These are phyloP conservation scores for Nyssa sinensis DNA, from an alignment of 148 eudicot species.

Conservation along the genomic window DNA sequence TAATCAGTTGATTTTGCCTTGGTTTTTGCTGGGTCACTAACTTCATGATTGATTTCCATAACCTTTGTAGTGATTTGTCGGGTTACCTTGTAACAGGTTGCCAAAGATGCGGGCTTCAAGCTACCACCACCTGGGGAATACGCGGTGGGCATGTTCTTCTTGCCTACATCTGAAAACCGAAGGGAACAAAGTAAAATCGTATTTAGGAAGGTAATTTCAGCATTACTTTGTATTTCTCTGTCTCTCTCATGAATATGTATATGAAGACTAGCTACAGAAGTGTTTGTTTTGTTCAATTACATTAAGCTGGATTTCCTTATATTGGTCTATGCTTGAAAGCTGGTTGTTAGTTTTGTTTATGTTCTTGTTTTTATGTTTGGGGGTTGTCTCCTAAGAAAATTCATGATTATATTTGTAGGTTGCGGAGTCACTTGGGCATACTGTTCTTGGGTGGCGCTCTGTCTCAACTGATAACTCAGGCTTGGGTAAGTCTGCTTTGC, in stretches of 20 bases:
- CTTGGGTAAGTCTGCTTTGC: conserved; percentile 84
- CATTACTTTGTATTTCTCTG: not conserved
- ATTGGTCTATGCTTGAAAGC: too few relatives aligned
- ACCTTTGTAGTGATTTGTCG: not conserved
- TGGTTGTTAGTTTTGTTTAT: too few relatives aligned
- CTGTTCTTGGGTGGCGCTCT: conserved; percentile 92
- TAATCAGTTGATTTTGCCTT: too few relatives aligned
- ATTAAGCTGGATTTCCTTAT: too few relatives aligned
- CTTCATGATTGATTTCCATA: not conserved
- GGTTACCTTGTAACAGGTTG: conserved; percentile 45
- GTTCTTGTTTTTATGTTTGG: not conserved
- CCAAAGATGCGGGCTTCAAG: conserved; percentile 78
- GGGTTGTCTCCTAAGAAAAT: not conserved
- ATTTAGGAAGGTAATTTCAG: conserved; percentile 70
- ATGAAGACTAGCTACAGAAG: not conserved
- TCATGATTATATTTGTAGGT: conserved; percentile 48
- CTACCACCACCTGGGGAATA: conserved; percentile 81
- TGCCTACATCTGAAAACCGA: conserved; percentile 79
- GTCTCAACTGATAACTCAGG: conserved; percentile 98
- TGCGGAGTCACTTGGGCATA: conserved; percentile 96
- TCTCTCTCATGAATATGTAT: not conserved
- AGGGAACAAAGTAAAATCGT: conserved; percentile 93
- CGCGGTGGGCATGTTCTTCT: conserved; percentile 98
- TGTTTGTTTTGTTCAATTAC: too few relatives aligned
- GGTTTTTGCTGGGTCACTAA: not conserved